Evolutionary conservation across 352 stramenopile species (phyloP), one percentile per base, ranked within the genome.

Genomic region (Pelagophyceae sp.): DNA sequence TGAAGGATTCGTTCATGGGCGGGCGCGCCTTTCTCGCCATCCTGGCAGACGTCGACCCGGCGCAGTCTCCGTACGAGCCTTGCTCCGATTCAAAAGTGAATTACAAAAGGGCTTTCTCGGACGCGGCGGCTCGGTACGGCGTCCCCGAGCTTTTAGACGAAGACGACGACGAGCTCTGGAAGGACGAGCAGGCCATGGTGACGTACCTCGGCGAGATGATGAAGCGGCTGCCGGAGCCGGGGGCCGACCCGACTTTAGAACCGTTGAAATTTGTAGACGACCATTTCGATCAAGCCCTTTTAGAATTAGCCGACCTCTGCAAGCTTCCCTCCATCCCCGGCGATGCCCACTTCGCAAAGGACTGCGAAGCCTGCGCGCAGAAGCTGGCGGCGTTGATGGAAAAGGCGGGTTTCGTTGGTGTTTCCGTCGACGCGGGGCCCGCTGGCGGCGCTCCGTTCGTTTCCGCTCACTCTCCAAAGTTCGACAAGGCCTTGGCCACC

Each of bases 131-230:
- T 15, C 3, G 17, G 38, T 74, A 74, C 37, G 67, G 67, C 67
- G 67, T 58, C 17, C 67, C 67, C 67, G 35, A 58, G 38, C 38
- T 74, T 2, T n/a, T 74, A 11, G 67, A 74, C 38, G 35, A 5
- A 0, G 38, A 50, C 15, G 67, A 74, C 67, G 67, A 31, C 15
- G 67, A 74, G 20, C 58, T 11, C 38, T 74, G 67, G 67, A 74
- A 58, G 38, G 67, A 74, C 17, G 67, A 74, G 5, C 33, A 74
- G 67, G 33, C 67, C 15, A 58, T 74, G 35, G 67, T 74, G 35
- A 58, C 67, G 2, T 74, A 74, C 67, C 67, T 74, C 33, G 25
- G 35, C 35, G 67, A 74, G 67, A 27, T 74, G 15, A 58, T 74
- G 35, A 74, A 74, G 67, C 67, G 67, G 35, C 38, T 74, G 35